Evolutionary conservation across 2,329 filamentous ascomycete species (phyloP).

Genomic region (Diaporthe vexans): DNA sequence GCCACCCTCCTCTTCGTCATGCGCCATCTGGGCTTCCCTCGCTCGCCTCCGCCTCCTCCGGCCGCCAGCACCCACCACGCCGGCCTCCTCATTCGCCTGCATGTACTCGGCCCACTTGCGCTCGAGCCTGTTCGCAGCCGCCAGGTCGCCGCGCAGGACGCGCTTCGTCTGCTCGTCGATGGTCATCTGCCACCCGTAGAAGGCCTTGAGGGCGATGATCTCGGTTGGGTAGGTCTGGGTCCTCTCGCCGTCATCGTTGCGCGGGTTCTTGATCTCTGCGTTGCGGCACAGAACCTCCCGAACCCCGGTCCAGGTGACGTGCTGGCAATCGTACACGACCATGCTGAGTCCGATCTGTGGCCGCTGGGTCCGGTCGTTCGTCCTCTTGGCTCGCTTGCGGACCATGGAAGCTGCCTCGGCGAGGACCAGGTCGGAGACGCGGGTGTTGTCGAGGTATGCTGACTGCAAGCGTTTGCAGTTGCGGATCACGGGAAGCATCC

Average conservation of each 20-base stretch:
- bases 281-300: conserved; percentile 90
- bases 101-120: conserved; percentile 95
- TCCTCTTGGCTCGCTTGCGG: conserved; percentile 69
- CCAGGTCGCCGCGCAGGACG: conserved; percentile 82
- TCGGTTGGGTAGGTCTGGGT: conserved; percentile 75
- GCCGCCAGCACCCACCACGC: conserved; percentile 73
- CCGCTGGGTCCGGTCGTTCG: conserved; percentile 53
- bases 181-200: conserved; percentile 95
- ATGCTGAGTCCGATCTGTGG: conserved; percentile 78
- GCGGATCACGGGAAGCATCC: conserved; percentile 87
- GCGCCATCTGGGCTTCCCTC: conserved; percentile 83
- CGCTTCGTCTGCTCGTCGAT: conserved; percentile 94
- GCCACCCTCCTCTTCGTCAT: conserved; percentile 80
- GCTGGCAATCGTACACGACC: conserved; percentile 91
- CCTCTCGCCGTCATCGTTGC: conserved; percentile 25
- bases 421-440: conserved; percentile 87
- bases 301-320: conserved; percentile 93
- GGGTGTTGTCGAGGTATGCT: conserved; percentile 93
- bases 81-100: conserved; percentile 90
- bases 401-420: conserved; percentile 88
- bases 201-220: conserved; percentile 90
- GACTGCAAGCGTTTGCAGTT: conserved; percentile 77
- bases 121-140: conserved; percentile 83
- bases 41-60: conserved; percentile 82
- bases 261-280: conserved; percentile 75